A percentile compares a stretch with the other conserved stretches of the same genome.
phyloP scores from a whole-genome alignment of 495 filamentous ascomycete genomes.

The Penicillium pancosmium region DNA sequence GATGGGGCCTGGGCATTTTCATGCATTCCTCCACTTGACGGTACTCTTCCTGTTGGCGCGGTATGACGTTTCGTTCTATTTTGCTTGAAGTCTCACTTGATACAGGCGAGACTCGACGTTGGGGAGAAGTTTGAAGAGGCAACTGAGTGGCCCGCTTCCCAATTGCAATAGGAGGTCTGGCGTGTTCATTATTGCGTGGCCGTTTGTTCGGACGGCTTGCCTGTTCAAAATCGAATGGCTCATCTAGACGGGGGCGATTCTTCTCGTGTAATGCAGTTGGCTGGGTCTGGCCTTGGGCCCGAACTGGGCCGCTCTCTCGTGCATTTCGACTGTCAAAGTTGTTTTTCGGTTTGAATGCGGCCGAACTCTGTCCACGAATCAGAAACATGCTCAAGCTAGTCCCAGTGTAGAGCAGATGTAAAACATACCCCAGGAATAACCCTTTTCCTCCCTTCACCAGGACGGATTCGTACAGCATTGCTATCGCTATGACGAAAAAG shows the following conservation, averaged over 20 bases:
- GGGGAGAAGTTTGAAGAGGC: slow-evolving; percentile 6
- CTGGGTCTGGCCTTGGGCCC: slow-evolving; percentile 30
- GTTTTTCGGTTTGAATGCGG: slow-evolving; percentile 33
- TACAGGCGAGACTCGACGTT: slow-evolving; percentile 21
- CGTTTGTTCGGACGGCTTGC: slow-evolving; percentile 35
- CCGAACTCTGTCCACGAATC: slow-evolving; percentile 11
- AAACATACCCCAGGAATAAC: slow-evolving; percentile 24
- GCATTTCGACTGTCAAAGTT: slow-evolving; percentile 28
- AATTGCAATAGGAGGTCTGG: slow-evolving; percentile 12
- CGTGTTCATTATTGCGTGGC: slow-evolving; percentile 27
- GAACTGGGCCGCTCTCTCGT: slow-evolving; percentile 44
- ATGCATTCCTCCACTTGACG: slow-evolving; percentile 26
- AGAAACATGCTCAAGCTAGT: not conserved
- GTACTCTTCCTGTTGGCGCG: slow-evolving; percentile 21
- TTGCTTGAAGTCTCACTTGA: slow-evolving; percentile 25
- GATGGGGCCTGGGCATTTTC: not conserved
- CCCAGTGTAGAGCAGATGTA: not conserved
- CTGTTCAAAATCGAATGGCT: slow-evolving; percentile 20
- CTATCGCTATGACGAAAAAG: slow-evolving; percentile 12
- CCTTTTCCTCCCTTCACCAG: slow-evolving; percentile 18
- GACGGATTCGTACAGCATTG: slow-evolving; percentile 19
- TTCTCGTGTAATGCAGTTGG: not conserved
- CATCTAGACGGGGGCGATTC: slow-evolving; percentile 9
- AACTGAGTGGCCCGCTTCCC: slow-evolving; percentile 16
- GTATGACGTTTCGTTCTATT: slow-evolving; percentile 11